Evolutionary conservation across 148 eudicot genomes (phyloP), one percentile per base, ranked within the genome.

Genomic region (Nepenthes mirabilis): DNA sequence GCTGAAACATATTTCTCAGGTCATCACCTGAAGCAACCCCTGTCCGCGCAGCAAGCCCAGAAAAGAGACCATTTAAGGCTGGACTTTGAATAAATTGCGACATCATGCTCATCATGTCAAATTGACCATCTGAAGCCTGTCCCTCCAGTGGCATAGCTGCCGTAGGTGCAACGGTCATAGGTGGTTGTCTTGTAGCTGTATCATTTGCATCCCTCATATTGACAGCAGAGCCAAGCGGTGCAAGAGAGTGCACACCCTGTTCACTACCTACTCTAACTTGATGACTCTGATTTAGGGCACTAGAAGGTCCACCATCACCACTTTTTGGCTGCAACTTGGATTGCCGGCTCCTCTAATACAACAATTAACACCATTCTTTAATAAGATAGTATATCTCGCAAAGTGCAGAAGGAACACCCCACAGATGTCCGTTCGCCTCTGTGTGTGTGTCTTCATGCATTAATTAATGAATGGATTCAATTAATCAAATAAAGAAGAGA

Each of bases 41-140:
- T 7, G 95, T 68, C 60, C 88, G 98, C 62, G 76, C 80, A 68
- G 96, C 87, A 58, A 93, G 84, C 63, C 96, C 96, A 58, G 91
- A 68, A 23, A 91, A 65, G 55, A 91, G 63, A 62, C 88, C 91
- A 71, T 74, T 65, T 36, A 91, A 65, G 65, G 96, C 88, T 59
- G 99, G 91, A 67, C 74, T 82, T 1, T 81, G 77, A 59, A 93
- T 77, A 63, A 93, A 68, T 69, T 86, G 83, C 23, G 91, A 83
- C 96, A 93, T 84, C 67, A 77, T 75, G 54, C 77, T 73, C 58
- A 84, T 74, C 12, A 77, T 58, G 61, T 91, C 94, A 32, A 61
- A 11, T 60, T 79, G 81, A 34, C 74, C 81, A 66, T 67, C 72
- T 34, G 77, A 55, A 60, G 66, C 57, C 65, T 73, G 81, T 11